A percentile compares a stretch with the other conserved stretches of the same genome.
These are phyloP conservation scores for Colletotrichum brevisporum DNA, from an alignment of 2,329 filamentous ascomycete genomes.

Conservation along the genomic window DNA sequence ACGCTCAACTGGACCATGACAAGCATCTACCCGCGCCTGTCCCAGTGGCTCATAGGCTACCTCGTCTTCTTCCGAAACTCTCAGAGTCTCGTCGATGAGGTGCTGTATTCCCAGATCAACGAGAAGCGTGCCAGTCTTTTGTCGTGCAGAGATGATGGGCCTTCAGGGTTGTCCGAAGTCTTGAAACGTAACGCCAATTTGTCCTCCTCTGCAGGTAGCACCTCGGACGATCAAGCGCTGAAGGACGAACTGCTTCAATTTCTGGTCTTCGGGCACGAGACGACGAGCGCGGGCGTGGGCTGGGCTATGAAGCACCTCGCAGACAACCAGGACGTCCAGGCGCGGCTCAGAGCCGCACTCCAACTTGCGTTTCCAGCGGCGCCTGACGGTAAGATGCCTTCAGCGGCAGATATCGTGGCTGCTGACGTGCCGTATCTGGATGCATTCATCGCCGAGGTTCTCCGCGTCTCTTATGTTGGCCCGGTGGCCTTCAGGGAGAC, in stretches of 20 bases:
- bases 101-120: neutral
- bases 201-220: neutral
- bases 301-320: conserved; percentile 4
- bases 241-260: neutral
- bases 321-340: neutral
- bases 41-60: neutral
- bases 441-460: neutral
- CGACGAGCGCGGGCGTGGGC: neutral
- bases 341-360: neutral
- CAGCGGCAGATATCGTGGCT: neutral
- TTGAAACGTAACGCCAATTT: neutral
- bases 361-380: neutral
- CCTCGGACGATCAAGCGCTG: neutral
- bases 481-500: conserved; percentile 1
- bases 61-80: neutral
- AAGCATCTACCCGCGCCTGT: neutral
- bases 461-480: neutral
- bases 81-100: neutral
- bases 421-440: conserved; percentile 1
- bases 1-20: neutral
- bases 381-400: neutral
- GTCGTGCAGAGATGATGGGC: neutral
- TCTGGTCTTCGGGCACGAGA: neutral
- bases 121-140: neutral
- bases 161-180: neutral